These are phyloP conservation scores for Cryphonectria japonica DNA, from an alignment of 2,329 filamentous ascomycete genomes.

Conservation along the genomic window DNA sequence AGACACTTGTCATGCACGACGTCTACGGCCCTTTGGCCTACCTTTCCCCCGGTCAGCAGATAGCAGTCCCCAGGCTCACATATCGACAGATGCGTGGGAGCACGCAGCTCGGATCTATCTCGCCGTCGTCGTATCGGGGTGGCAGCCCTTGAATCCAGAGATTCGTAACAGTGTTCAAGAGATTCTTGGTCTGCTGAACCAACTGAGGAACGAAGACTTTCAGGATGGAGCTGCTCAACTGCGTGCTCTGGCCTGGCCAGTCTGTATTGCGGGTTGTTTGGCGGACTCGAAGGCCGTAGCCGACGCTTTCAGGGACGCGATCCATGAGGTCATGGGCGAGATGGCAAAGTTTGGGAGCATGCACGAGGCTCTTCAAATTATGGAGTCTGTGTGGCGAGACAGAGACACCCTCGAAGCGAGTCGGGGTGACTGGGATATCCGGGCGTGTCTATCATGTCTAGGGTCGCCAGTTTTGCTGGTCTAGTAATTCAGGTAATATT, in stretches of 20 bases:
- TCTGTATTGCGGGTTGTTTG: slow-evolving; percentile 43
- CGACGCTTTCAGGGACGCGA: slow-evolving; percentile 36
- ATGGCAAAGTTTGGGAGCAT: slow-evolving; percentile 51
- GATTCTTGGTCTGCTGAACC: slow-evolving; percentile 10
- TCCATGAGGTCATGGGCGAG: slow-evolving; percentile 46
- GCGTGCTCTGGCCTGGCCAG: slow-evolving; percentile 41
- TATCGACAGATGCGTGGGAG: slow-evolving; percentile 42
- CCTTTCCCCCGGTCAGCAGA: neutral
- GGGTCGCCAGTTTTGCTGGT: slow-evolving; percentile 1
- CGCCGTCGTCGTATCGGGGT: slow-evolving; percentile 52
- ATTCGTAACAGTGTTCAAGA: slow-evolving; percentile 38
- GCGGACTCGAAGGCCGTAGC: slow-evolving; percentile 40
- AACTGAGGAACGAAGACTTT: slow-evolving; percentile 13
- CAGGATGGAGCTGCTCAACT: slow-evolving; percentile 33
- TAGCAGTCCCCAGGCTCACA: neutral
- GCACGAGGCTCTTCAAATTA: slow-evolving; percentile 47
- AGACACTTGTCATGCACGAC: neutral
- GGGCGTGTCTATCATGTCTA: neutral
- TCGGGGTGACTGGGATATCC: neutral
- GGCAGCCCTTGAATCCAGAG: slow-evolving; percentile 52
- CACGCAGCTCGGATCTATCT: slow-evolving; percentile 53
- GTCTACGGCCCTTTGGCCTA: neutral
- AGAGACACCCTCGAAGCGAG: neutral
- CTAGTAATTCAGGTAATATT: neutral
- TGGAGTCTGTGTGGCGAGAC: slow-evolving; percentile 50